A percentile compares a stretch with the other conserved stretches of the same genome.
These are phyloP conservation scores for Dactylellina sp. DNA, from an alignment of 2,329 filamentous ascomycete genomes.

Conservation along the genomic window DNA sequence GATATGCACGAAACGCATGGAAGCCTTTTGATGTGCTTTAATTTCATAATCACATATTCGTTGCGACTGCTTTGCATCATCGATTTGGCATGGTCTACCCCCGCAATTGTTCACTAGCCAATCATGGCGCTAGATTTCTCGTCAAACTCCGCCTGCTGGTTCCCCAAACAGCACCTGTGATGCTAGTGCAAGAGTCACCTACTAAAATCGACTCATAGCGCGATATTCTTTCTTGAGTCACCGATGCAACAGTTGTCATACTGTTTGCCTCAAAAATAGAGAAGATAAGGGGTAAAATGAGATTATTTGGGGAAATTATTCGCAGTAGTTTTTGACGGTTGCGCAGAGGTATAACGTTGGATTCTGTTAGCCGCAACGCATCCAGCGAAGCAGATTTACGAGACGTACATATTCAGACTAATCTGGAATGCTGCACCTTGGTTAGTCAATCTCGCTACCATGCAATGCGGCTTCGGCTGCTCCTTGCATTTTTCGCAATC, in stretches of 20 bases:
- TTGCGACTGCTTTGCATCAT: background rate
- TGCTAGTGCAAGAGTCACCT: slow-evolving; percentile 49
- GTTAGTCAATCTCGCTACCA: background rate
- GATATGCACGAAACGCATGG: slow-evolving; percentile 40
- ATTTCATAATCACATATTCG: slow-evolving; percentile 18
- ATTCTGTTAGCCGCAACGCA: slow-evolving; percentile 39
- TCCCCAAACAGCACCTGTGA: slow-evolving; percentile 5
- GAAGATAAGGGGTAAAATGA: background rate
- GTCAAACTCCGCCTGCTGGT: no score
- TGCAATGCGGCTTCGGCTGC: background rate
- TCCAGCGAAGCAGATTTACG: no score
- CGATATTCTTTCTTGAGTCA: slow-evolving; percentile 25
- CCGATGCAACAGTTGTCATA: slow-evolving; percentile 11
- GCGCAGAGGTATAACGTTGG: no score
- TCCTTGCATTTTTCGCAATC: background rate
- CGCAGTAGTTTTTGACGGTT: background rate
- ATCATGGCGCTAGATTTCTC: slow-evolving; percentile 21
- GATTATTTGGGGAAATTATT: slow-evolving; percentile 3
- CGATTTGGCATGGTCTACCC: slow-evolving; percentile 43
- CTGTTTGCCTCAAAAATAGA: slow-evolving; percentile 21
- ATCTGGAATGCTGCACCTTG: no score
- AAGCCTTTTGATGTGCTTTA: slow-evolving; percentile 33
- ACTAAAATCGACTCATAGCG: slow-evolving; percentile 31
- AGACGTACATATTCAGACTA: no score
- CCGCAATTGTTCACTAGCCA: slow-evolving; percentile 5